These are phyloP conservation scores for Pythium brassicae DNA, from an alignment of 352 stramenopile genomes.

Conservation along the genomic window DNA sequence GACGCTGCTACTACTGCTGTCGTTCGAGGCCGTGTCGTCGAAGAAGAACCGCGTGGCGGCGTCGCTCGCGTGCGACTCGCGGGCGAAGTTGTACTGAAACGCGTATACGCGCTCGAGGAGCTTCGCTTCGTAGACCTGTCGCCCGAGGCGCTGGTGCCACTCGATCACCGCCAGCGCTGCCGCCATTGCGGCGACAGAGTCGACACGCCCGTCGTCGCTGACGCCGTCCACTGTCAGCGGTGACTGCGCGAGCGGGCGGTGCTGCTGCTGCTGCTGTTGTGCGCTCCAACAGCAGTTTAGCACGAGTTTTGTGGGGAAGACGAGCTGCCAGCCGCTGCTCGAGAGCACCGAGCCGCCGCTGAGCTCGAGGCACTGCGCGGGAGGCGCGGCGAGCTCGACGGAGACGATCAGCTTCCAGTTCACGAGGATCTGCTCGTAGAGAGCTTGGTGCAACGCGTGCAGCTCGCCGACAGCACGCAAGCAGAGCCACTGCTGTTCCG, in stretches of 20 bases:
- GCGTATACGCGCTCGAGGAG: constrained; percentile 36
- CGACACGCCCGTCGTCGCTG: neutral
- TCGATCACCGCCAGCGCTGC: constrained; percentile 23
- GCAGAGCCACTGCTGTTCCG: constrained; percentile 34
- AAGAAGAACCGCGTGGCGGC: constrained; percentile 27
- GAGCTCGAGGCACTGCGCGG: constrained; percentile 26
- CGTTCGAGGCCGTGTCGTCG: neutral
- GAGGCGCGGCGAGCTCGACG: constrained; percentile 22
- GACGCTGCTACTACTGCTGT: neutral
- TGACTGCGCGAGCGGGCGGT: too few relatives aligned
- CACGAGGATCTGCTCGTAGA: constrained; percentile 42
- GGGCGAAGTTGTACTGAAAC: constrained; percentile 40
- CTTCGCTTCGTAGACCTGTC: constrained; percentile 33
- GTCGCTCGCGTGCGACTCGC: constrained; percentile 18
- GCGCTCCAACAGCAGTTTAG: constrained; percentile 23
- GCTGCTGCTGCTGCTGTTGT: neutral
- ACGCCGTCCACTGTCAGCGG: neutral
- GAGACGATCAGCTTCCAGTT: constrained; percentile 39
- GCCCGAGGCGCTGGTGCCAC: constrained; percentile 33
- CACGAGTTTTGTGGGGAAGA: constrained; percentile 23
- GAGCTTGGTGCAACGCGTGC: constrained; percentile 29
- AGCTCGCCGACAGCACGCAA: constrained; percentile 23
- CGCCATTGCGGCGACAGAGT: constrained; percentile 12
- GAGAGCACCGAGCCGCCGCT: constrained; percentile 20
- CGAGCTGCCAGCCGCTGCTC: constrained; percentile 30